Percentiles rank a stretch among this genome's conserved stretches.
Evolutionary conservation across 352 stramenopile species (phyloP).

Genomic region (Phytophthora hibernalis): DNA sequence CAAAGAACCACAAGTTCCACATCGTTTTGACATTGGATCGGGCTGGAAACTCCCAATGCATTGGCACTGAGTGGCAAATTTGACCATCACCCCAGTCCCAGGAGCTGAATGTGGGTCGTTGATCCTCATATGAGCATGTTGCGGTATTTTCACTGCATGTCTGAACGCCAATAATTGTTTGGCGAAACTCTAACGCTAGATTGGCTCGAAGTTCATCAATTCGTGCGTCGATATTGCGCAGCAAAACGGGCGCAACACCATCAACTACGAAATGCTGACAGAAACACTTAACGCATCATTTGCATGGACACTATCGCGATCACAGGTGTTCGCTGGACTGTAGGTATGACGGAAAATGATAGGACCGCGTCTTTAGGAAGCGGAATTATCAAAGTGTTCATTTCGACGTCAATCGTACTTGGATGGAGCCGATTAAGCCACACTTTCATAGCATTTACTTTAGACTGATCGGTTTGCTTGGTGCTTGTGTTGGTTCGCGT

Average conservation of each 20-base stretch:
- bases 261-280: slow-evolving; percentile 16
- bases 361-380: too few species aligned
- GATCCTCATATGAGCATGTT: not conserved
- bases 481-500: slow-evolving; percentile 7
- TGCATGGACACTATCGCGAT: not conserved
- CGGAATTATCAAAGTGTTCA: not conserved
- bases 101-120: not conserved
- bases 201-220: not conserved
- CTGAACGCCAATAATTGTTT: not conserved
- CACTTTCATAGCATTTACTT: slow-evolving; percentile 4
- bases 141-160: too few species aligned
- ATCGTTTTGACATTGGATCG: not conserved
- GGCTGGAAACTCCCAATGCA: slow-evolving; percentile 11
- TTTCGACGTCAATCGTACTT: not conserved
- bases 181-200: not conserved
- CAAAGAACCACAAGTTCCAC: slow-evolving; percentile 16
- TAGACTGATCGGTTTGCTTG: slow-evolving; percentile 1
- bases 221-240: not conserved
- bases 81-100: slow-evolving; percentile 4
- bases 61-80: slow-evolving; percentile 6
- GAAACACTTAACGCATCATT: not conserved
- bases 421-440: too few species aligned
- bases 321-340: not conserved
- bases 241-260: not conserved
- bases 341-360: slow-evolving; percentile 7